phyloP scores from a whole-genome alignment of 805 yeast species.

The Saccharomycopsis amapae region DNA sequence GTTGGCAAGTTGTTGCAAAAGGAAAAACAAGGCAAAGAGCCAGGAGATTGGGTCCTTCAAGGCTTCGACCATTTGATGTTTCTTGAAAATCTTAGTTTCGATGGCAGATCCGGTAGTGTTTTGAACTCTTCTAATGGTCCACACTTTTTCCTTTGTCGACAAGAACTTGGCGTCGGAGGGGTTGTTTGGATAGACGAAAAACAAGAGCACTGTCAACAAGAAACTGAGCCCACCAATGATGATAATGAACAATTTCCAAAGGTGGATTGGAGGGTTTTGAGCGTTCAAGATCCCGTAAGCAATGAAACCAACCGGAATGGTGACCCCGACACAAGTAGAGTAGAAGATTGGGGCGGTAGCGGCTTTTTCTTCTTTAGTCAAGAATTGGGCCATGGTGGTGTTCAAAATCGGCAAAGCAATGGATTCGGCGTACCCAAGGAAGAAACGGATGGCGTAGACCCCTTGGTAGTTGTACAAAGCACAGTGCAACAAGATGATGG shows the following conservation, averaged over 20 bases:
- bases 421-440: slow-evolving; percentile 41
- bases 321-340: slow-evolving; percentile 41
- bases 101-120: slow-evolving; percentile 34
- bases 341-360: slow-evolving; percentile 41
- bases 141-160: slow-evolving; percentile 41
- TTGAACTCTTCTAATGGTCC: slow-evolving; percentile 41
- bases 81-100: slow-evolving; percentile 42
- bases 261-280: slow-evolving; percentile 24
- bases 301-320: slow-evolving; percentile 47
- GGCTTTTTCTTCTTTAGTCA: slow-evolving; percentile 36
- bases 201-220: slow-evolving; percentile 29
- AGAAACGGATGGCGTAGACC: slow-evolving; percentile 26
- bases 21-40: slow-evolving; percentile 34
- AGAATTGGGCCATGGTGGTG: slow-evolving; percentile 38
- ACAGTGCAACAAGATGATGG: slow-evolving; percentile 26
- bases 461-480: slow-evolving; percentile 28
- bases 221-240: slow-evolving; percentile 52
- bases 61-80: slow-evolving; percentile 43
- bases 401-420: slow-evolving; percentile 38
- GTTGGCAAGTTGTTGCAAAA: slow-evolving; percentile 44
- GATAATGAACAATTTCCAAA: slow-evolving; percentile 51
- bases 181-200: slow-evolving; percentile 45
- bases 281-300: slow-evolving; percentile 33
- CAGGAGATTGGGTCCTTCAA: slow-evolving; percentile 42
- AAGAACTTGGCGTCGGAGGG: slow-evolving; percentile 47